Conservation (phyloP, 768 basidiomycete species). For the Butyriboletus loyo region DNA sequence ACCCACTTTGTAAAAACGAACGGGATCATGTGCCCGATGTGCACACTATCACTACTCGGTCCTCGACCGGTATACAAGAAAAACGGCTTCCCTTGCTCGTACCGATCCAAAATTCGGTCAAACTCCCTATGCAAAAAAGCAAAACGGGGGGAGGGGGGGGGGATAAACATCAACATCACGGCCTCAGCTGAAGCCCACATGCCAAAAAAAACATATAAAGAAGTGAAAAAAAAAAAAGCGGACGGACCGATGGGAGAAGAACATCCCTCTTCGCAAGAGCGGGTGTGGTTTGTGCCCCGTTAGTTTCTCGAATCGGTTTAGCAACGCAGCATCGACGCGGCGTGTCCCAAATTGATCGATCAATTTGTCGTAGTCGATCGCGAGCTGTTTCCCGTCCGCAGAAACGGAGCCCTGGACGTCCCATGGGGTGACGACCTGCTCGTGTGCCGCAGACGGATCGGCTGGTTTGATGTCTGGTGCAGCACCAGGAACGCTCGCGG, state of each 20-base stretch:
- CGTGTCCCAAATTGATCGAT: constrained; percentile 92
- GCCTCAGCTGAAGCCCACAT: background rate
- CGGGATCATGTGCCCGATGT: constrained; percentile 96
- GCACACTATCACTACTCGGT: constrained; percentile 95
- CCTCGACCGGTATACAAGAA: constrained; percentile 98
- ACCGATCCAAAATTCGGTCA: constrained; percentile 89
- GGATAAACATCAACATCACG: background rate
- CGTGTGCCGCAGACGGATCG: constrained; percentile 34
- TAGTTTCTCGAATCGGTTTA: constrained; percentile 86
- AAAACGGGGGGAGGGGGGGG: background rate
- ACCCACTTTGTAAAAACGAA: constrained; percentile 95
- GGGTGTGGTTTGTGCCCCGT: constrained; percentile 89
- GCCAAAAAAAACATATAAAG: background rate
- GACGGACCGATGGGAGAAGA: constrained; percentile 93
- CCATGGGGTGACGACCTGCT: constrained; percentile 94
- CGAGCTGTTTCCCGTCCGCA: constrained; percentile 84
- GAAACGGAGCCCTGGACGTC: constrained; percentile 92
- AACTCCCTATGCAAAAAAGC: constrained; percentile 62
- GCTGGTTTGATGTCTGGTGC: constrained; percentile 34
- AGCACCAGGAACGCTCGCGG: background rate
- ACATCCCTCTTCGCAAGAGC: constrained; percentile 86
- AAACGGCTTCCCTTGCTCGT: constrained; percentile 96
- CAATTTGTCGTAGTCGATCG: constrained; percentile 96
- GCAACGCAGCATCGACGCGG: constrained; percentile 66
- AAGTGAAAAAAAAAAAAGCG: background rate